A percentile compares a stretch with the other conserved stretches of the same genome.
These are phyloP conservation scores for Juglanconis sp. DNA, from an alignment of 2,329 filamentous ascomycete genomes.

Conservation along the genomic window DNA sequence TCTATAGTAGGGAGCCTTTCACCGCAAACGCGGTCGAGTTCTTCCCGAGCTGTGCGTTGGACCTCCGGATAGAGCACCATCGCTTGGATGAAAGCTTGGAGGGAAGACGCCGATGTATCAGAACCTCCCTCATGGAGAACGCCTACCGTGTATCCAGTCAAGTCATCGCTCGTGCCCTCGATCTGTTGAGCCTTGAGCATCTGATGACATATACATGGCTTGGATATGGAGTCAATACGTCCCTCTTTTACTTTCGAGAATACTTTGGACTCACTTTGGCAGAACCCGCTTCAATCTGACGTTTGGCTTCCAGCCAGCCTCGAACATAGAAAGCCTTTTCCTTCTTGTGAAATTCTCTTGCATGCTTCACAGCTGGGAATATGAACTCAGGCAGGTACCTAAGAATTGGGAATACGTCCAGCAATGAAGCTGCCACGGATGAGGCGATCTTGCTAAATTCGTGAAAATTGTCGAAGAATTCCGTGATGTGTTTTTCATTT, in stretches of 20 bases:
- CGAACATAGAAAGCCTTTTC: constrained; percentile 37
- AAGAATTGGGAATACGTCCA: constrained; percentile 45
- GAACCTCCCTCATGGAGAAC: constrained; percentile 36
- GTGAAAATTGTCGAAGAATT: neutral
- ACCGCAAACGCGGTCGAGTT: constrained; percentile 37
- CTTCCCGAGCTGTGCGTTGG: constrained; percentile 39
- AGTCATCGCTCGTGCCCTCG: constrained; percentile 25
- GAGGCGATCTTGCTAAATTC: neutral
- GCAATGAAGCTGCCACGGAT: constrained; percentile 25
- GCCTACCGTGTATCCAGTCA: constrained; percentile 31
- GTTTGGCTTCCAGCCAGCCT: constrained; percentile 33
- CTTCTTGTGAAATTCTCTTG: constrained; percentile 37
- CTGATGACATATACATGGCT: constrained; percentile 28
- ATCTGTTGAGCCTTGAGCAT: constrained; percentile 21
- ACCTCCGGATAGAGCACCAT: constrained; percentile 38
- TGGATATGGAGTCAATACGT: neutral
- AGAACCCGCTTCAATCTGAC: constrained; percentile 26
- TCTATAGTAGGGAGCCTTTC: constrained; percentile 27
- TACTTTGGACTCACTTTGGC: constrained; percentile 18
- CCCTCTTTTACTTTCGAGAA: too few species aligned
- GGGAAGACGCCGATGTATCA: constrained; percentile 39
- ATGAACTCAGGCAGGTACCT: constrained; percentile 41
- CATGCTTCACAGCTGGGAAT: constrained; percentile 35
- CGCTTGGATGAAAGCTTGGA: constrained; percentile 42
- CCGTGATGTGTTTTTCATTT: constrained; percentile 37